Evolutionary conservation across 257 asterid genomes (phyloP).

Genomic region (Henckelia pumila): DNA sequence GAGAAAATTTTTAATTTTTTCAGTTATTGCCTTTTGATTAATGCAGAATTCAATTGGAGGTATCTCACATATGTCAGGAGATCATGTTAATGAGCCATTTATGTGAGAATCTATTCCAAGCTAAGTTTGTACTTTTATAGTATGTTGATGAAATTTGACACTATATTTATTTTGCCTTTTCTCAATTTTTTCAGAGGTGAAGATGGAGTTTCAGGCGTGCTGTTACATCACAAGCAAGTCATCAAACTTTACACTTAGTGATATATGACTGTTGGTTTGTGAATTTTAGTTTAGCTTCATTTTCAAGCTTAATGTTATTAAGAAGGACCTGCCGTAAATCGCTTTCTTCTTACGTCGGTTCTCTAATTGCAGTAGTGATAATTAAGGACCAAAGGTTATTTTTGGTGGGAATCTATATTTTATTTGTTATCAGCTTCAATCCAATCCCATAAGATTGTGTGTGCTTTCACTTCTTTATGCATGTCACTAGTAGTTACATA

Average conservation of each 20-base stretch:
- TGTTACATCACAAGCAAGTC: slow-evolving; percentile 99
- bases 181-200: slow-evolving; percentile 51
- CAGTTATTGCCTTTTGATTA: slow-evolving; percentile 21
- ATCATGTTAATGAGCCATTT: slow-evolving; percentile 94
- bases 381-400: neutral
- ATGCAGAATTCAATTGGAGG: slow-evolving; percentile 97
- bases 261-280: slow-evolving; percentile 58
- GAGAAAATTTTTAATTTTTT: slow-evolving; percentile 18
- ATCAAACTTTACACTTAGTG: slow-evolving; percentile 51
- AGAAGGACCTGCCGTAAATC: too few species aligned
- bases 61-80: slow-evolving; percentile 82
- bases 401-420: neutral
- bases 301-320: too few species aligned
- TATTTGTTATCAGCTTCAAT: neutral
- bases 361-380: neutral
- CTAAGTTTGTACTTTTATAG: slow-evolving; percentile 5
- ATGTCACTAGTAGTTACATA: neutral
- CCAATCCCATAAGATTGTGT: neutral
- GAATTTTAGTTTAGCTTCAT: slow-evolving; percentile 31
- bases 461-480: neutral
- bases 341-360: too few species aligned
- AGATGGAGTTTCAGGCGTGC: slow-evolving; percentile 99
- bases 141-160: slow-evolving; percentile 7
- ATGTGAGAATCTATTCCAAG: slow-evolving; percentile 50
- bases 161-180: slow-evolving; percentile 28